Base-by-base conservation (phyloP, 129 eudicot genomes). In the Helichrysum umbraculigerum region DNA sequence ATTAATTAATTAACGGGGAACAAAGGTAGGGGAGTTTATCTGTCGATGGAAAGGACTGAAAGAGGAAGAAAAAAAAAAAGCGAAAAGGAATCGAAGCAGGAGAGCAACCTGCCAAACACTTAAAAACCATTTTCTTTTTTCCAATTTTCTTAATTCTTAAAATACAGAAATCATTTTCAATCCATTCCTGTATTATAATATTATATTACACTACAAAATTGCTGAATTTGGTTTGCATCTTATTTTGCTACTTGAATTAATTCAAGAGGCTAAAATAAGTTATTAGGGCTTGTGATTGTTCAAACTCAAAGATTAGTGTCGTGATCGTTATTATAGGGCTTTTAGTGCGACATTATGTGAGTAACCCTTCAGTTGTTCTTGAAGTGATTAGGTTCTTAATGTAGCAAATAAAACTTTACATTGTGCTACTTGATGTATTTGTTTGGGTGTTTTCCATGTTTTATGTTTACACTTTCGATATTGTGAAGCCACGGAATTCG, bases 71-170 rank as follows among this genome's bases (percentile, higher is more conserved):
- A 47, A 47, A 32, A 59, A 32, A 75, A 75, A 71, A 34, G 37
- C 58, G 20, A 15, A 15, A 79, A 71, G 78, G 83, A 79, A 79
- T 79, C 83, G 83, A 79, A 79, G 44, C 83, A 79, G 58, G 65
- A 71, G 39, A 72, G 78, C 73, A 72, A 71, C 66, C 83, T 51
- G 83, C 83, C 83, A 79, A 79, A 79, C 78, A 72, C 68, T 51
- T 67, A 56, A 66, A 71, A 71, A 62, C 82, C 58, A 62, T 63
- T 50, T 35, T 42, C 39, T 78, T 78, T 47, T 74, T 44, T 41
- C 19, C 16, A 42, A 42, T 25, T 25, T 25, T 25, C 28, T 25
- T 25, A 9, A 37, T 63, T 5, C 74, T 70, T 17, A 50, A 64
- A 30, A 3, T 20, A 58, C 33, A 72, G 7, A 54, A 19, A 7